Conservation (phyloP, 805 yeast genomes). For the Ogataea paradorogensis region DNA sequence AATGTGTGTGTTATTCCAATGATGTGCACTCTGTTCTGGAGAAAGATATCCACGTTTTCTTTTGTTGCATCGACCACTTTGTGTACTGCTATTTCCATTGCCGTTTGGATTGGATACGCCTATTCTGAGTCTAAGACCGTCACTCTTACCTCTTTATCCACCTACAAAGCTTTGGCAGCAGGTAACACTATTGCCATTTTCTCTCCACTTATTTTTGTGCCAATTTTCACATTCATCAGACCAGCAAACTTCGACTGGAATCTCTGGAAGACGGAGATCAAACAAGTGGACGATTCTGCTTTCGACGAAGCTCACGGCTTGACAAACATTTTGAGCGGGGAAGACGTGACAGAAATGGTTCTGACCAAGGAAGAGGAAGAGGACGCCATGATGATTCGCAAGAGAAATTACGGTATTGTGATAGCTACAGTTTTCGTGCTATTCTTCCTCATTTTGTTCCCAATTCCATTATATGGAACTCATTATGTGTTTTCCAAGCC, state of each 20-base stretch:
- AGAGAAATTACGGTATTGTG: conserved; percentile 29
- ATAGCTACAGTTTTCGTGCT: conserved; percentile 28
- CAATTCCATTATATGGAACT: conserved; percentile 42
- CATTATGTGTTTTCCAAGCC: conserved; percentile 36
- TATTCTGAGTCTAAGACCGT: conserved; percentile 27
- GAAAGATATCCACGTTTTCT: conserved; percentile 43
- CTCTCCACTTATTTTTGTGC: conserved; percentile 45
- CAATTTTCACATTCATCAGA: conserved; percentile 41
- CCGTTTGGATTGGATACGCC: conserved; percentile 39
- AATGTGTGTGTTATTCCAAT: conserved; percentile 55
- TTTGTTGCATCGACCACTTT: conserved; percentile 43
- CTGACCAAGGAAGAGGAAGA: conserved; percentile 23
- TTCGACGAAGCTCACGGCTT: conserved; percentile 33
- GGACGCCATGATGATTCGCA: conserved; percentile 25
- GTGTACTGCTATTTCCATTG: conserved; percentile 45
- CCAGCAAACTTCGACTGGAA: conserved; percentile 52
- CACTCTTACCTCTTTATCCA: conserved; percentile 38
- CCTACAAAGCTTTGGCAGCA: conserved; percentile 52
- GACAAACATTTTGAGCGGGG: conserved; percentile 27
- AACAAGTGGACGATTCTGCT: conserved; percentile 40
- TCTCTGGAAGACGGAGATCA: conserved; percentile 40
- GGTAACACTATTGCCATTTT: conserved; percentile 57
- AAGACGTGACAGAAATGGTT: conserved; percentile 29
- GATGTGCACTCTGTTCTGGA: conserved; percentile 45
- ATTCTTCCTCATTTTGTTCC: conserved; percentile 32